Base-by-base conservation (phyloP, 2,329 filamentous ascomycete species). In the Alternaria viburni region DNA sequence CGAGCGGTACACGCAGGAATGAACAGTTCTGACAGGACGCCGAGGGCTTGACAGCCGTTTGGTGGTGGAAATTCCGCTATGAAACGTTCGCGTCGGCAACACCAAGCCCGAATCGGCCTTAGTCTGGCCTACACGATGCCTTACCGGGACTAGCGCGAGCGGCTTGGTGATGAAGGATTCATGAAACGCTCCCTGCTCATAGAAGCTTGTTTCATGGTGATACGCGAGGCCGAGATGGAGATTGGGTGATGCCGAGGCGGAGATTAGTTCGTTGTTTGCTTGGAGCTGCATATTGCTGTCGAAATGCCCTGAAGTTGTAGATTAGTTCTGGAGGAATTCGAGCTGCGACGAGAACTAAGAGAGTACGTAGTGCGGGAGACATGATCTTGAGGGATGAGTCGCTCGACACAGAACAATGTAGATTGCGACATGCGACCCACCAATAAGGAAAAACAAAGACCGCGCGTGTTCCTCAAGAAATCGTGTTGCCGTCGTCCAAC, bases 11-110 rank as follows among this genome's bases (percentile, higher is more conserved):
- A 52, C 61, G 52, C 60, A 52, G 36, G 54, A 57, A 63, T 52
- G 54, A 65, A 56, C 59, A 44, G 52, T 50, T 57, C 52, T 62
- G 57, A 64, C 58, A 58, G 60, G 45, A 63, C 59, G 13, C 45
- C 59, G 43, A 50, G 44, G 30, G 43, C 50, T 50, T 50, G 60
- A 62, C 50, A 59, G 66, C 55, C 19, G 62, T 62, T 63, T 55
- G 56, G 59, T 55, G 46, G 46, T 65, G 67, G 63, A 66, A 66
- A 50, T 51, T 60, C 55, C 59, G 49, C 54, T 46, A 13, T 73
- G 68, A 70, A 73, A 73, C 69, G 52, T 59, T 59, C 62, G 57
- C 55, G 59, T 54, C 54, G 36, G 54, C 10, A n/a, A 17, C 54
- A 57, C 64, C 68, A 71, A 61, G 45, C 66, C 47, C 5, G 0